Base-by-base conservation (phyloP, 1,284 basidiomycete genomes). In the Apiotrichum gracile region DNA sequence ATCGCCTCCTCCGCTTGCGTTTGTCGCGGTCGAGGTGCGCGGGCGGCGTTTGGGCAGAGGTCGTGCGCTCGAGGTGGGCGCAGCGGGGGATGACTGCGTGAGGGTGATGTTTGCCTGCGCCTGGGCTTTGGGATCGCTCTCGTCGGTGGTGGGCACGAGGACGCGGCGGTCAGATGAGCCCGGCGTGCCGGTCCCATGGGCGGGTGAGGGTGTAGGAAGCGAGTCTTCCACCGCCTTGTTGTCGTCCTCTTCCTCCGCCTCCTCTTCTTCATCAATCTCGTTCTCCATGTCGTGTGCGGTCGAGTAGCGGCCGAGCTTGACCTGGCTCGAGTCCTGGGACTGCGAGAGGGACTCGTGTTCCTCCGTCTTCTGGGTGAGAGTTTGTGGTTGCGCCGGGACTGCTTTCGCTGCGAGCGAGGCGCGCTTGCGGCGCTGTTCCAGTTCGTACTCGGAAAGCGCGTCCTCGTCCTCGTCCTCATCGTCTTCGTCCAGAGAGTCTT, bases 391-490 rank as follows among this genome's bases (percentile, higher is more conserved):
- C 24, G 38, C 38, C 7, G 27, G 27, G 27, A 7, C 27, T 6
- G 27, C 27, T 29, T 13, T 7, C 7, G n/a, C n/a, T n/a, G n/a
- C n/a, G n/a, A n/a, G n/a, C n/a, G n/a, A n/a, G n/a, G n/a, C n/a
- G n/a, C n/a, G n/a, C n/a, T n/a, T n/a, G n/a, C n/a, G n/a, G n/a
- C 46, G 40, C 34, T 59, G 27, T 16, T 49, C 21, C 5, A 55
- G 26, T 46, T 66, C 64, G 41, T 66, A 63, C 21, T 64, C 64
- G 5, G 55, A 59, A 25, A 66, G 46, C 13, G 53, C 61, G n/a
- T 58, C 57, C 3, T 60, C 57, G 29, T 52, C 56, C 19, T 54
- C 55, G 24, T 21, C 31, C 41, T 26, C 52, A 4, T 14, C 35
- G 5, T 45, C 47, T 5, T 49, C 52, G n/a, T n/a, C n/a, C n/a